Evolutionary conservation across 164 flowering plant genomes (phyloP), one percentile per base, ranked within the genome.

Genomic region (Malania oleifera): DNA sequence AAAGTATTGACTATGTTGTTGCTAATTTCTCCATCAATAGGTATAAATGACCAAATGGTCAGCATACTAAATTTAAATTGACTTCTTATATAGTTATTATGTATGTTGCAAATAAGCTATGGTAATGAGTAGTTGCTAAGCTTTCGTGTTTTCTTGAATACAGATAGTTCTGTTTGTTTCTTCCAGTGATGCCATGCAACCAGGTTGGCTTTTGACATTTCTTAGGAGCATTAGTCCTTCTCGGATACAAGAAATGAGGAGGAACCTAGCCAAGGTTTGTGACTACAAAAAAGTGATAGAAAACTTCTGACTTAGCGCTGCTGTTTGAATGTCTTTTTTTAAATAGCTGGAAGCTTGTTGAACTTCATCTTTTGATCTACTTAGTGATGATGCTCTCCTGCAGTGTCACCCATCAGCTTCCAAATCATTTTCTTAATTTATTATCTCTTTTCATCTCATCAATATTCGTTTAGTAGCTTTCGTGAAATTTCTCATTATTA

Each of bases 121-220:
- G n/a, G n/a, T n/a, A 38, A 2, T 38, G 41, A 1, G 41, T 43
- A 43, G 5, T 43, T 43, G 46, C 46, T 56, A n/a, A 13, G n/a
- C 11, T n/a, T 2, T 18, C 23, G 28, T 7, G 48, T 31, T 45
- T 54, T 29, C 34, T 54, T 57, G 17, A 45, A 13, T 71, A 80
- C 91, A 93, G 98, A 86, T 93, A 52, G 91, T 77, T 63, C n/a
- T 90, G 35, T 89, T 93, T 76, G 95, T 90, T 64, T 87, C 97
- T 63, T 89, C 98, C 24, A 70, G 77, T 70, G 97, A 93, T 82
- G 92, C 98, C 12, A 7, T 81, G 28, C 78, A 82, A 66, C 81
- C 91, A 44, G 95, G 96, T 40, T 87, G 92, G 92, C 96, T 93
- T 54, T 44, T 93, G 24, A 64, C 65, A 53, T 82, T 57, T 66